Conservation (phyloP, 2,329 filamentous ascomycete species). For the Aureobasidium lini region DNA sequence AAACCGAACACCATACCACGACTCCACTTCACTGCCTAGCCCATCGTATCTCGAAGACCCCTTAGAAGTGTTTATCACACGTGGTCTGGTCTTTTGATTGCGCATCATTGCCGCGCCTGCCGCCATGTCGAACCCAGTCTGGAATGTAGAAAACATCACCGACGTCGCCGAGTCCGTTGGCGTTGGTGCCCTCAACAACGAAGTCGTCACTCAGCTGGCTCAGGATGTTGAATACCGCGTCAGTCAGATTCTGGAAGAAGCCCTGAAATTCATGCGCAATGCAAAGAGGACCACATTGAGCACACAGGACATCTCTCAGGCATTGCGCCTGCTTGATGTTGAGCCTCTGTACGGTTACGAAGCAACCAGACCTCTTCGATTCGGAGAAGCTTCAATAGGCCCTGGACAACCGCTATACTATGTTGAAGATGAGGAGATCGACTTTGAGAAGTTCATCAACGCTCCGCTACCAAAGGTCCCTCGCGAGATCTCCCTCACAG, state of each 20-base stretch:
- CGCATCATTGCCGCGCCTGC: neutral
- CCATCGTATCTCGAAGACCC: neutral
- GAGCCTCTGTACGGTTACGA: conserved; percentile 97
- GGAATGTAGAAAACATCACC: conserved; percentile 92
- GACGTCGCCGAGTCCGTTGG: conserved; percentile 96
- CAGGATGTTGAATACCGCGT: conserved; percentile 95
- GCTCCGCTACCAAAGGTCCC: conserved; percentile 91
- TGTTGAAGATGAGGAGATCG: conserved; percentile 95
- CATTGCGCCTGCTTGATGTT: conserved; percentile 77
- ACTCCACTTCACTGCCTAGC: neutral
- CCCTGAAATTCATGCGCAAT: conserved; percentile 92
- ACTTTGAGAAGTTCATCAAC: conserved; percentile 98
- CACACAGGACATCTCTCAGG: conserved; percentile 82
- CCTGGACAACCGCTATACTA: conserved; percentile 94
- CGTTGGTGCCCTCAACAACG: conserved; percentile 71
- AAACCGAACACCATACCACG: neutral
- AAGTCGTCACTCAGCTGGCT: conserved; percentile 77
- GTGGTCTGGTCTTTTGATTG: neutral
- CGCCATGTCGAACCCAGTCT: conserved; percentile 46
- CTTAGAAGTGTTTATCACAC: neutral
- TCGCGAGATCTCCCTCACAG: conserved; percentile 83
- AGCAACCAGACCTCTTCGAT: conserved; percentile 77
- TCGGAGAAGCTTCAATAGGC: conserved; percentile 87
- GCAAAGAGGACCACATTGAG: conserved; percentile 77
- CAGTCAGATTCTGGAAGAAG: conserved; percentile 86